Evolutionary conservation across 78 protist genomes (phyloP), one percentile per base, ranked within the genome.

Genomic region (Protostelium mycophagum): DNA sequence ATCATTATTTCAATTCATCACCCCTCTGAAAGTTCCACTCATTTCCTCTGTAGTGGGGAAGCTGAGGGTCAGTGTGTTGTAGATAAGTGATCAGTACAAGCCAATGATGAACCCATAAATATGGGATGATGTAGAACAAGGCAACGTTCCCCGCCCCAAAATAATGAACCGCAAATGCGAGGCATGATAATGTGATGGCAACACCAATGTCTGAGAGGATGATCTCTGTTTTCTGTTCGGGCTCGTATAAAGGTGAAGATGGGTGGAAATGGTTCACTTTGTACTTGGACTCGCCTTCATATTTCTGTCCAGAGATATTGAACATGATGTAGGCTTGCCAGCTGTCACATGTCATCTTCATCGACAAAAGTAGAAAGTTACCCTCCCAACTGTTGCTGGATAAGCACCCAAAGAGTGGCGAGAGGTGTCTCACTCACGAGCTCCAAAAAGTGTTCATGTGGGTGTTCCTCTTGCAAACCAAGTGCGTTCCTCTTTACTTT

Each of bases 21-120:
- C 73, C 91, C 90, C 89, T 87, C 85, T 94, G 89, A 91, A 38
- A 97, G 63, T 38, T 93, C 96, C 95, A 96, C 85, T 94, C 92
- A 9, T 88, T 95, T 1, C 29, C 93, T 83, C 84, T 85, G 91
- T 85, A 95, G 89, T 96, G 97, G 9, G 98, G 97, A 29, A 96
- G 83, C 88, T 85, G 91, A 29, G 37, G 37, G 90, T 95, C 95
- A 34, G 98, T 93, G 94, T 97, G 98, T 88, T 96, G 99, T 37
- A 96, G 95, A 89, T 88, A 96, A 16, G 99, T 98, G 92, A 95
- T 92, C 83, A 88, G 34, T 34, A 95, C 96, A 37, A 98, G 95
- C 97, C 96, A 96, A 31, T 36, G 38, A 95, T 96, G 95, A 85
- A 5, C 87, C 29, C 51, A 1, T 28, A 91, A 28, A 37, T 87